A percentile compares a stretch with the other conserved stretches of the same genome.
Evolutionary conservation across 495 filamentous ascomycete genomes (phyloP).

Genomic region (Daldinia grandis): DNA sequence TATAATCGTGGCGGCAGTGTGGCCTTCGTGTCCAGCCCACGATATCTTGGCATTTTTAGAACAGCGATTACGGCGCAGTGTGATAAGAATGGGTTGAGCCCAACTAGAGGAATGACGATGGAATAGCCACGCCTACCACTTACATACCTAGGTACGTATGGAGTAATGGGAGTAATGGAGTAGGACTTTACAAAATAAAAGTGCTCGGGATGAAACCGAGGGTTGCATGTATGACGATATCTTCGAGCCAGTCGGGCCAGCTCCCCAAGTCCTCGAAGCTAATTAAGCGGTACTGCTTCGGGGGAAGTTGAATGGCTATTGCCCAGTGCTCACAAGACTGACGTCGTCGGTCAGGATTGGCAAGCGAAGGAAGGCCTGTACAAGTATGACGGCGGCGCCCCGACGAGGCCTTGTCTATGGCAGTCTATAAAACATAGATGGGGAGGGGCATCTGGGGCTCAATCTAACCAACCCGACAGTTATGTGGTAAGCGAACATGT

Average conservation of each 20-base stretch:
- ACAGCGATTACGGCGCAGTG: slow-evolving; percentile 32
- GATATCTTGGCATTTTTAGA: slow-evolving; percentile 30
- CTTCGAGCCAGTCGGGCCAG: slow-evolving; percentile 43
- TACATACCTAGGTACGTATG: not conserved
- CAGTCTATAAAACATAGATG: slow-evolving; percentile 19
- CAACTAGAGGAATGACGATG: slow-evolving; percentile 33
- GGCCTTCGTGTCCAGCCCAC: slow-evolving; percentile 37
- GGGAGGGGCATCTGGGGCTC: slow-evolving; percentile 28
- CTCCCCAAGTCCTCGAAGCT: slow-evolving; percentile 37
- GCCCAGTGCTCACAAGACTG: slow-evolving; percentile 32
- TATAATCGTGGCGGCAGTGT: slow-evolving; percentile 33
- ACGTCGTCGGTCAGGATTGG: slow-evolving; percentile 36
- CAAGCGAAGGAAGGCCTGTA: slow-evolving; percentile 30
- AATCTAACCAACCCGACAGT: slow-evolving; percentile 31
- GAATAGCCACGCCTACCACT: slow-evolving; percentile 19
- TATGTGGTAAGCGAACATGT: slow-evolving; percentile 26
- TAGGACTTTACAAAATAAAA: slow-evolving; percentile 31
- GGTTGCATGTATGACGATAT: slow-evolving; percentile 48
- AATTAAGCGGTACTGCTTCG: slow-evolving; percentile 41
- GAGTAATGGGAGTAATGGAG: slow-evolving; percentile 5
- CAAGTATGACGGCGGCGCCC: slow-evolving; percentile 35
- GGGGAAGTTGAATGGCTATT: slow-evolving; percentile 30
- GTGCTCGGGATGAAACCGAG: slow-evolving; percentile 42
- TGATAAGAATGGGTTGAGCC: slow-evolving; percentile 35
- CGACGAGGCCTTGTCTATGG: slow-evolving; percentile 22